A percentile compares a stretch with the other conserved stretches of the same genome.
These are phyloP conservation scores for Globisporangium ultimum DNA, from an alignment of 352 stramenopile genomes.

Conservation along the genomic window DNA sequence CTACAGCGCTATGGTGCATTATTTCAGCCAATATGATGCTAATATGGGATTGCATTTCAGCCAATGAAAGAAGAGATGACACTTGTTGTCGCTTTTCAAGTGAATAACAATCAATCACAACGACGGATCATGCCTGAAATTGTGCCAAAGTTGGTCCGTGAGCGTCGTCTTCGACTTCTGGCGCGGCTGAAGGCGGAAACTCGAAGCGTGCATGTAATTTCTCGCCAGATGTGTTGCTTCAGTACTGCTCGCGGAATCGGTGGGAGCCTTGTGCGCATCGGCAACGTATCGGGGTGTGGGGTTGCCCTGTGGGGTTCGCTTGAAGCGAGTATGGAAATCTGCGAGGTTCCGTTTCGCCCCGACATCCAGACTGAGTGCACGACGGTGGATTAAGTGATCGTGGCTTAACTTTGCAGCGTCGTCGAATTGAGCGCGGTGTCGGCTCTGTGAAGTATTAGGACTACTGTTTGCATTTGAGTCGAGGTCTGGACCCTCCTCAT, in stretches of 20 bases:
- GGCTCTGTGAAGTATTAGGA: no score
- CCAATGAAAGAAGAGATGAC: conserved; percentile 7
- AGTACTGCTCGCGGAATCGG: background rate
- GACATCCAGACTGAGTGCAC: background rate
- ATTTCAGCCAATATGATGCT: no score
- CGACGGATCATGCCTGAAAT: background rate
- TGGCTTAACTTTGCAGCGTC: background rate
- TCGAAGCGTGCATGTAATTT: background rate
- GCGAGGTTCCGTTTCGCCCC: background rate
- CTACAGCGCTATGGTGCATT: background rate
- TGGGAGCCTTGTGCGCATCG: no score
- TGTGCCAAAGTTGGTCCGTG: conserved; percentile 17
- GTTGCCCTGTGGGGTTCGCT: background rate
- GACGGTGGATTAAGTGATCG: background rate
- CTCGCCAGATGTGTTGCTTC: background rate
- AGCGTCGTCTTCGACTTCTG: conserved; percentile 6
- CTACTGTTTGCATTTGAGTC: background rate
- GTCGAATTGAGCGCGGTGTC: background rate
- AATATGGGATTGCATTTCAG: background rate
- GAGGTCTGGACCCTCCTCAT: background rate
- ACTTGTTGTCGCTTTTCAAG: no score
- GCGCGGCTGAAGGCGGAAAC: conserved; percentile 4
- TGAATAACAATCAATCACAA: background rate
- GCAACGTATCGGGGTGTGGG: no score
- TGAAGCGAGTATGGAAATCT: background rate